These are phyloP conservation scores for Kandelia obovata DNA, from an alignment of 345 rosid genomes.

Conservation along the genomic window DNA sequence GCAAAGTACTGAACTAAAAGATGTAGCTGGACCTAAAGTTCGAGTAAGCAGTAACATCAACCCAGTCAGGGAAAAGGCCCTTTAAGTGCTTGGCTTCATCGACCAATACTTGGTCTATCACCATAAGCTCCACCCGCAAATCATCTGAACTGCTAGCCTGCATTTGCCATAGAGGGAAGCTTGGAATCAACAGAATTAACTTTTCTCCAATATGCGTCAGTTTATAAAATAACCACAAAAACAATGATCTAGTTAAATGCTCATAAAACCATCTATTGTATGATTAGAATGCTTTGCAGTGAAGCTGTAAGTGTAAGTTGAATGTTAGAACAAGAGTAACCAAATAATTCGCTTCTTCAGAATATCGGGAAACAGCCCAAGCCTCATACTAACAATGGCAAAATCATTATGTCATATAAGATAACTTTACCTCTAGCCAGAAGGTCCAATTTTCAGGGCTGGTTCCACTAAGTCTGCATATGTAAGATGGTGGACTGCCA, in stretches of 20 bases:
- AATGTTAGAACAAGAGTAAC: too few relatives aligned
- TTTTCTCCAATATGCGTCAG: neutral
- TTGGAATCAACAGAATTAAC: neutral
- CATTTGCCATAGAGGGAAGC: neutral
- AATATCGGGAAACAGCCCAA: neutral
- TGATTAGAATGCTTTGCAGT: too few relatives aligned
- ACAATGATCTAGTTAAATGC: too few relatives aligned
- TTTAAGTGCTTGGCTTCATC: conserved; percentile 59
- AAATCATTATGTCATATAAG: neutral
- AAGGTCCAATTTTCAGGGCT: conserved; percentile 75
- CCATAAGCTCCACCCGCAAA: conserved; percentile 69
- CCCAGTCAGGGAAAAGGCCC: conserved; percentile 77
- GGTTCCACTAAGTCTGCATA: conserved; percentile 74
- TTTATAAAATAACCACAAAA: neutral
- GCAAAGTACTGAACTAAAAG: conserved; percentile 31
- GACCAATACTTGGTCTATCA: conserved; percentile 70
- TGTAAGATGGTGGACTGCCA: conserved; percentile 82
- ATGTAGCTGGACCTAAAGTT: conserved; percentile 67
- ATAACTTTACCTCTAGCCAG: conserved; percentile 73
- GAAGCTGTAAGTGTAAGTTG: too few relatives aligned
- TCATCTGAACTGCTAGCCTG: conserved; percentile 57
- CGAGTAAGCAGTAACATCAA: conserved; percentile 65
- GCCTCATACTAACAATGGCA: neutral
- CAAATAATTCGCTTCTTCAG: neutral
- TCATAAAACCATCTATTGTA: too few relatives aligned